Base-by-base conservation (phyloP, 1,139 yeast genomes). In the Hyphopichia wangnamkhiaoensis region DNA sequence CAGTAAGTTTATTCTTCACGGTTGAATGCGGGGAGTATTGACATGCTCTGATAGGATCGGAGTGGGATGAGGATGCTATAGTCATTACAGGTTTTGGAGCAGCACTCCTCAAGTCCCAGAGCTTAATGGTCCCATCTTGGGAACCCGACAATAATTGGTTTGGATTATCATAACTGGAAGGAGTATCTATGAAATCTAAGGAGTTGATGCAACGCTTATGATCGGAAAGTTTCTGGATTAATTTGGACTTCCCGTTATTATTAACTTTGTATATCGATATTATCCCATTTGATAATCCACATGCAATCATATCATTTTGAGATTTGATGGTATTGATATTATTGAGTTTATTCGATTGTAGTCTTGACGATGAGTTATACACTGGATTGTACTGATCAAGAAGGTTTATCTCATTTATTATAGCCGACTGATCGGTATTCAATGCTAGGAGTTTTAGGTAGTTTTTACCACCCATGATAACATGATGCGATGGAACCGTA, bases 201-300 rank as follows among this genome's bases (percentile, higher is more conserved):
- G 95, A 78, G 54, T 90, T 89, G 34, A 93, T 83, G 3, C 95
- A 82, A 40, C 98, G 68, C 37, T 82, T 82, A 52, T 89, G 96
- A 46, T 87, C 96, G 13, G 75, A 64, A 28, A 84, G 65, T 33
- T 77, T 71, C 37, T 73, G 56, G 23, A 74, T 52, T 13, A 76
- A 46, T 42, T 72, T 67, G 37, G 72, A 53, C 42, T 60, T 63
- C 5, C 77, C 77, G 42, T 53, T 61, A 38, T 62, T 57, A 17
- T 58, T 47, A 13, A 72, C 51, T 40, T 61, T 63, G 47, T 65
- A 69, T 12, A 71, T 46, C 18, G 61, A 45, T 9, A 73, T 61
- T 8, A 51, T 46, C 1, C 79, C 79, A 44, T 59, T 69, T 14
- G 74, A 59, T 42, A 69, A 57, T 3, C 77, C 79, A 44, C 75